These are phyloP conservation scores for Puccinia brachypodii DNA, from an alignment of 1,284 basidiomycete genomes.

Conservation along the genomic window DNA sequence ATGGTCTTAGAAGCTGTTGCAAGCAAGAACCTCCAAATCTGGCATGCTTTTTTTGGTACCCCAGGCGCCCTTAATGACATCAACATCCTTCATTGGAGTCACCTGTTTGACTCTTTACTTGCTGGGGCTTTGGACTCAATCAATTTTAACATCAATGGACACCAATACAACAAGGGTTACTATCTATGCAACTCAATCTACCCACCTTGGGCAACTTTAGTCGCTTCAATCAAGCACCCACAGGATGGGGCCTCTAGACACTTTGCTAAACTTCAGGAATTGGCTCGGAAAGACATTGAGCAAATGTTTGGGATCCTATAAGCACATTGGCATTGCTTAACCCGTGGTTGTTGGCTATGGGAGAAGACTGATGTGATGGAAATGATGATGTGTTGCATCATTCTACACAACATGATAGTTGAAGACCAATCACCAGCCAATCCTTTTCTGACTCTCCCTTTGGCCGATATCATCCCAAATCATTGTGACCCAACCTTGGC, in stretches of 20 bases:
- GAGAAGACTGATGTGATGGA: background rate
- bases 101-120: background rate
- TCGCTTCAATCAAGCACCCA: background rate
- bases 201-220: background rate
- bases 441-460: background rate
- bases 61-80: conserved; percentile 14
- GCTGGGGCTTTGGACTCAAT: background rate
- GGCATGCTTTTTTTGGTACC: conserved; percentile 1
- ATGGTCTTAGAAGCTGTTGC: conserved; percentile 1
- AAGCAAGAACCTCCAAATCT: background rate
- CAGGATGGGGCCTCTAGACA: background rate
- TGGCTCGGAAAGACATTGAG: conserved; percentile 8
- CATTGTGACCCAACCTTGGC: background rate
- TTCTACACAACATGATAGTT: conserved; percentile 19
- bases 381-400: conserved; percentile 9
- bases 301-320: background rate
- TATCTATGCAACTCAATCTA: background rate
- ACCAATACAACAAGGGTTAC: background rate
- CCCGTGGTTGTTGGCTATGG: background rate
- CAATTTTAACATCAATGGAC: background rate
- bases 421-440: background rate
- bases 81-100: background rate
- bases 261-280: background rate
- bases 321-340: background rate
- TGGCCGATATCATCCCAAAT: background rate